Evolutionary conservation across 2,329 filamentous ascomycete species (phyloP), one percentile per base, ranked within the genome.

Genomic region (Colletotrichum tropicale): DNA sequence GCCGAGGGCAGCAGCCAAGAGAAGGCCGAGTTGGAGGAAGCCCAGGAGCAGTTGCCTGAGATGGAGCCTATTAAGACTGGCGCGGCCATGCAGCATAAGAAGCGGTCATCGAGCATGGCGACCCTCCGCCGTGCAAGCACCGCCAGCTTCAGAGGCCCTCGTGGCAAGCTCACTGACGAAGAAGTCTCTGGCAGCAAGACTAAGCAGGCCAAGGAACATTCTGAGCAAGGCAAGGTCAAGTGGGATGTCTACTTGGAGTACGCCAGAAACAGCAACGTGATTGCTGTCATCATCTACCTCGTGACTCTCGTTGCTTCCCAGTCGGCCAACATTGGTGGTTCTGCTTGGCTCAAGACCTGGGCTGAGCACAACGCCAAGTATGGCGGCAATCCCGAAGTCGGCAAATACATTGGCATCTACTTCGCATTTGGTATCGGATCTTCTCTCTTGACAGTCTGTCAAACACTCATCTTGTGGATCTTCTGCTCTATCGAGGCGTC

Each of bases 401-500:
- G 94, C 80, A 98, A 95, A 85, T 99, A 96, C 82, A 94, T 99
- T 81, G 95, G 96, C 74, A 92, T 99, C 78, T 99, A 99, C 86
- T 97, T 99, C 85, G 95, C 94, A 18, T 95, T 99, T 85, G 98
- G 97, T 64, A 91, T 99, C 67, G 96, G 96, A 36, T 93, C 95
- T 30, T 94, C 97, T 55, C 89, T 91, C 58, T 88, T 99, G 78
- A 96, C 98, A 5, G 95, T 98, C 56, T 82, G 98, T 34, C 97
- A 98, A 85, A 98, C 96, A 8, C 87, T 99, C 79, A 96, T 99
- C 78, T 89, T 99, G 32, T 99, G 97, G 97, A 98, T 99, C 79
- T 98, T 99, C 87, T 99, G 98, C 87, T 98, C 97, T 6, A 99
- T 99, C 77, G 97, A 99, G 91, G 97, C 97, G 66, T 98, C 96